These are phyloP conservation scores for Eimeria sp. DNA, from an alignment of 169 alveolate species.

Conservation along the genomic window DNA sequence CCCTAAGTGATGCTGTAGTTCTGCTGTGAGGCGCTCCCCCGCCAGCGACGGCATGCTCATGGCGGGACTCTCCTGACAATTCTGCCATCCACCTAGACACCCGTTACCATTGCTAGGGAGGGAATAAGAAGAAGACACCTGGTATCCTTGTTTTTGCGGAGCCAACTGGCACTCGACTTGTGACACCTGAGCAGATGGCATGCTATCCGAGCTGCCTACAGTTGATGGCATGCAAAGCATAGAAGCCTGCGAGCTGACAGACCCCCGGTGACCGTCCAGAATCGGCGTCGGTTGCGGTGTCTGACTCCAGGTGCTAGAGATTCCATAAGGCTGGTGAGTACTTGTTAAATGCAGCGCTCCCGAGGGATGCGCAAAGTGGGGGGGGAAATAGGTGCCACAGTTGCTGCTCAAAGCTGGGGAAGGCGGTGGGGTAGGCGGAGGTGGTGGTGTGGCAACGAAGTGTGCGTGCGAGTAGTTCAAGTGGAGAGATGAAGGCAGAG, in stretches of 20 bases:
- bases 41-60: background rate
- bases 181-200: background rate
- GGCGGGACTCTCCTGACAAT: background rate
- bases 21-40: conserved; percentile 50
- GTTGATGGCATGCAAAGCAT: conserved; percentile 65
- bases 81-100: background rate
- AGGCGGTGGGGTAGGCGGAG: conserved; percentile 75
- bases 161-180: conserved; percentile 22
- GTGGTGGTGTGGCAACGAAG: conserved; percentile 59
- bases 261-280: conserved; percentile 51
- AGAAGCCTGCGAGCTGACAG: conserved; percentile 58
- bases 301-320: conserved; percentile 37
- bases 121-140: conserved; percentile 3
- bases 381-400: conserved; percentile 36
- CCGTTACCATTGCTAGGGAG: conserved; percentile 2
- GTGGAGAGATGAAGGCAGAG: conserved; percentile 73
- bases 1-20: conserved; percentile 57
- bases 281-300: conserved; percentile 60
- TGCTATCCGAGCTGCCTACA: conserved; percentile 33
- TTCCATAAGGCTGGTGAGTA: conserved; percentile 14
- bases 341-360: conserved; percentile 55
- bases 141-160: conserved; percentile 17
- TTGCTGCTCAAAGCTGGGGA: conserved; percentile 74
- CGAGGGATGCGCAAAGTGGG: conserved; percentile 69
- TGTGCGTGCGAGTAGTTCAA: conserved; percentile 64